These are phyloP conservation scores for Dissophora globulifera DNA, from an alignment of 192 early-diverging fungal genomes.

Conservation along the genomic window DNA sequence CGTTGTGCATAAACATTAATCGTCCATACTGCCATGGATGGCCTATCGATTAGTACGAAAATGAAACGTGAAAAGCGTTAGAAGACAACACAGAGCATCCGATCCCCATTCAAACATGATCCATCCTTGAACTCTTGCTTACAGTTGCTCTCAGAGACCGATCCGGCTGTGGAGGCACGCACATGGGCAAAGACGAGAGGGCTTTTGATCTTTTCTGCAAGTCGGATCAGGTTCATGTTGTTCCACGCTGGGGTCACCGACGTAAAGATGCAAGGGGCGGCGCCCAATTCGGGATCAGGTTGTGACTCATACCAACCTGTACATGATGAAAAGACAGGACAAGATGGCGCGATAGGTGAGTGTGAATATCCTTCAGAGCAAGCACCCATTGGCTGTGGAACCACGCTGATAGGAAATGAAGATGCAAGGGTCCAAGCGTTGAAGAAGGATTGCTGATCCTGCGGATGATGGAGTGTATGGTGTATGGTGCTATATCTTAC, in stretches of 20 bases:
- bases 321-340: neutral
- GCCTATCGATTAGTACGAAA: constrained; percentile 15
- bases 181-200: constrained; percentile 84
- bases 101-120: neutral
- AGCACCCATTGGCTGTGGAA: too few relatives aligned
- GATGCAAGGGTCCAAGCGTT: too few relatives aligned
- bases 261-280: constrained; percentile 80
- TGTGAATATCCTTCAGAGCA: too few relatives aligned
- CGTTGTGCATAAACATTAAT: constrained; percentile 90
- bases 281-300: constrained; percentile 54
- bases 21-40: constrained; percentile 75
- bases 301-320: constrained; percentile 75
- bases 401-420: too few relatives aligned
- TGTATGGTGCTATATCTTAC: too few relatives aligned
- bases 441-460: too few relatives aligned
- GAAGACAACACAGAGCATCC: too few relatives aligned
- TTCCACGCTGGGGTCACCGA: constrained; percentile 86
- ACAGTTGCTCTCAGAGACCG: constrained; percentile 83
- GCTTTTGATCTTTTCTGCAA: constrained; percentile 81
- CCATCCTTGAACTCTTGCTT: constrained; percentile 16
- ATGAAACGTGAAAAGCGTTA: too few relatives aligned
- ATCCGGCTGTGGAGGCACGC: constrained; percentile 77
- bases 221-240: constrained; percentile 77
- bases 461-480: too few relatives aligned
- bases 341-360: too few relatives aligned